Evolutionary conservation across 208 protist genomes (phyloP).

Genomic region (Leishmania guyanensis): DNA sequence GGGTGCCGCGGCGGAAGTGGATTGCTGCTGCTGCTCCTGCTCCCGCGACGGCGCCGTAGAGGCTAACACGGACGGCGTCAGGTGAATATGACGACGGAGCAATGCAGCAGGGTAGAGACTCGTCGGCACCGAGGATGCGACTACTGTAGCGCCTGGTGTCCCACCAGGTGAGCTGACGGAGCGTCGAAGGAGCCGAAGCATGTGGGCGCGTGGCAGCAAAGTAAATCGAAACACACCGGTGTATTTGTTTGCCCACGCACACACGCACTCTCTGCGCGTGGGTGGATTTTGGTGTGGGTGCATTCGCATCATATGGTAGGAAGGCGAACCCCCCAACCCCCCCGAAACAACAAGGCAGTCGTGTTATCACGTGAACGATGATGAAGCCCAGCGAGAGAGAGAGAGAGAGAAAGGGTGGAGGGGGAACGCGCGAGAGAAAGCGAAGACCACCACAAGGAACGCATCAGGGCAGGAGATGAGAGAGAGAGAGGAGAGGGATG

Average conservation of each 20-base stretch:
- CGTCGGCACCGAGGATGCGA: neutral
- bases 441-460: too few species aligned
- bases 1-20: neutral
- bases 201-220: neutral
- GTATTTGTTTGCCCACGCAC: neutral
- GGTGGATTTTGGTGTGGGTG: neutral
- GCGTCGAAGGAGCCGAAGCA: constrained; percentile 7
- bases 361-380: neutral
- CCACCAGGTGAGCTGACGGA: too few species aligned
- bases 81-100: neutral
- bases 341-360: neutral
- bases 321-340: too few species aligned
- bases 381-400: neutral
- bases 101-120: neutral
- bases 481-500: neutral
- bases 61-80: neutral
- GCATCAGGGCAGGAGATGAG: too few species aligned
- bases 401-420: neutral
- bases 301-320: neutral
- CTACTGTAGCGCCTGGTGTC: neutral
- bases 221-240: too few species aligned
- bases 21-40: constrained; percentile 1
- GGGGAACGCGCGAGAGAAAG: neutral
- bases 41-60: neutral
- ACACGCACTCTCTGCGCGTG: neutral